These are phyloP conservation scores for Suillus tomentosus DNA, from an alignment of 768 basidiomycete species.

Conservation along the genomic window DNA sequence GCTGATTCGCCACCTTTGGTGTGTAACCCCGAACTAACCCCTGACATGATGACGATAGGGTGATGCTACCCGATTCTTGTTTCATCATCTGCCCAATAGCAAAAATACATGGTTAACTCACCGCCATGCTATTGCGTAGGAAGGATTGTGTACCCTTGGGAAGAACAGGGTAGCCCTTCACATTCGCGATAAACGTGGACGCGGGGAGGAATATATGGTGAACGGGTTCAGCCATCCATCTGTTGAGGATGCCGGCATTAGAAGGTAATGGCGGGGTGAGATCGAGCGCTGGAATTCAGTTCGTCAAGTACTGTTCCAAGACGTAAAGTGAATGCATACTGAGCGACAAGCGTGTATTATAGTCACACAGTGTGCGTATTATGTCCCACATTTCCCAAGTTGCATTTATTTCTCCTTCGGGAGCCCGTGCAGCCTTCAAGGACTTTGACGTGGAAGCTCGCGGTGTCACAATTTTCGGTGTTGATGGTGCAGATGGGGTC, in stretches of 20 bases:
- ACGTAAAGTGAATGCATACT: conserved; percentile 46
- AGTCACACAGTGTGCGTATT: conserved; percentile 87
- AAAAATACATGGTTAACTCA: conserved; percentile 36
- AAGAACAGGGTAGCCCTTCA: conserved; percentile 95
- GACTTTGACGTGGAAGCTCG: conserved; percentile 27
- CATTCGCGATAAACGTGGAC: conserved; percentile 90
- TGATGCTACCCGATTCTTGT: conserved; percentile 58
- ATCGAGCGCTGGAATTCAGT: conserved; percentile 72
- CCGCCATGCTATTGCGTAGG: conserved; percentile 87
- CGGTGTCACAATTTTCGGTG: conserved; percentile 21
- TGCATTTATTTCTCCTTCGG: conserved; percentile 62
- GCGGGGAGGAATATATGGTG: conserved; percentile 86
- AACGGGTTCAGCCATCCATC: conserved; percentile 96
- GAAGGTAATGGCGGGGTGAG: conserved; percentile 86
- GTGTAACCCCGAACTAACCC: conserved; percentile 66
- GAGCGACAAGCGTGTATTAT: conserved; percentile 69
- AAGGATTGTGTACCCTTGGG: conserved; percentile 92
- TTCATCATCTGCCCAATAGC: conserved; percentile 22
- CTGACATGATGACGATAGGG: conserved; percentile 82
- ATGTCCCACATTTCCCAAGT: conserved; percentile 99
- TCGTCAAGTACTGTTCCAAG: conserved; percentile 13
- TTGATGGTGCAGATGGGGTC: conserved; percentile 11
- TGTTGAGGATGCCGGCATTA: conserved; percentile 69
- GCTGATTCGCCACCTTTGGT: conserved; percentile 79
- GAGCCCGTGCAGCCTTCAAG: conserved; percentile 35